Conservation (phyloP, 2,329 filamentous ascomycete genomes). For the Phaeosphaeria sp. region DNA sequence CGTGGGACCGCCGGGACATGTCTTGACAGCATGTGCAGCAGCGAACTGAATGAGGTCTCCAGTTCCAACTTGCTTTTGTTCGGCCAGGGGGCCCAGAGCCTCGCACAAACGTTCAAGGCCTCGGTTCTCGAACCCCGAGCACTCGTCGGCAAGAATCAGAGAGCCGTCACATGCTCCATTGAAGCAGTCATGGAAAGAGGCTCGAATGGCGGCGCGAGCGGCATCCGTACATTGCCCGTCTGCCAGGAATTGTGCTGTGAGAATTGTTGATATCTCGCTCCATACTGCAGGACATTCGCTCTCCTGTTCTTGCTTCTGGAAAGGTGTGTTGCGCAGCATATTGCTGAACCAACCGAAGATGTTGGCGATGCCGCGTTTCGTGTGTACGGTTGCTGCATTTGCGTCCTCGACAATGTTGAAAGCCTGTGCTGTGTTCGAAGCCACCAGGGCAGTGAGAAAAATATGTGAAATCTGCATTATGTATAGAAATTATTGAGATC, state of each 20-base stretch:
- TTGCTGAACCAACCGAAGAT: constrained; percentile 12
- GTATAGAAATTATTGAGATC: constrained; percentile 7
- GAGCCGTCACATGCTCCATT: constrained; percentile 47
- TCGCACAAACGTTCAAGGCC: constrained; percentile 54
- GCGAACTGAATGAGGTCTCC: constrained; percentile 48
- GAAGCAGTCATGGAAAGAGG: constrained; percentile 47
- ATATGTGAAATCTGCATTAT: constrained; percentile 46
- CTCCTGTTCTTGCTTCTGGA: neutral
- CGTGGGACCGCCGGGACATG: constrained; percentile 44
- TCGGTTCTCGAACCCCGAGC: constrained; percentile 47
- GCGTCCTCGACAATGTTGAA: constrained; percentile 29
- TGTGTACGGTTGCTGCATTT: constrained; percentile 12
- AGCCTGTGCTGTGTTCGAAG: constrained; percentile 33
- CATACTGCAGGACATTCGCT: constrained; percentile 40
- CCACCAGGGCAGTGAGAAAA: constrained; percentile 33
- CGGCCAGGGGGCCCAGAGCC: constrained; percentile 49
- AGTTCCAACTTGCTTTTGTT: constrained; percentile 47
- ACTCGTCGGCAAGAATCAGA: constrained; percentile 45
- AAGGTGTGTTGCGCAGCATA: constrained; percentile 8
- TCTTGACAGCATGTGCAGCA: constrained; percentile 46
- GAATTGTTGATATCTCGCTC: constrained; percentile 39
- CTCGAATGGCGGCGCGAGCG: constrained; percentile 44
- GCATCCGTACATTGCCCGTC: constrained; percentile 46
- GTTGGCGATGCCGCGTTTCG: constrained; percentile 24
- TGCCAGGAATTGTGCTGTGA: constrained; percentile 41